phyloP scores from a whole-genome alignment of 768 basidiomycete species.

The Leucocoprinus leucothites region DNA sequence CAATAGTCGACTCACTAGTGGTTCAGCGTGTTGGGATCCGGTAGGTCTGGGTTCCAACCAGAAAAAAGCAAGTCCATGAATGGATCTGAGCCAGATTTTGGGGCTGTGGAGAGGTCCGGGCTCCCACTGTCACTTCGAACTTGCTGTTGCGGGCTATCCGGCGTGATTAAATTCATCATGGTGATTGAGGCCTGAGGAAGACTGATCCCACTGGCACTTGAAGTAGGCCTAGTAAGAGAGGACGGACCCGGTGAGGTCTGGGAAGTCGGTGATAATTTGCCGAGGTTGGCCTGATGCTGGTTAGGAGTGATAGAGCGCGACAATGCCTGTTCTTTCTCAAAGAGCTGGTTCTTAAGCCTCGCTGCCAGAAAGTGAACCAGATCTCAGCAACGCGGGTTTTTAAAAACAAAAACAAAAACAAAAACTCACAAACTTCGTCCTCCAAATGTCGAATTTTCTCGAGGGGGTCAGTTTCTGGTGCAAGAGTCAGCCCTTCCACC shows the following conservation, averaged over 20 bases:
- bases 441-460: slow-evolving; percentile 78
- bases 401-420: too few relatives aligned
- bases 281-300: slow-evolving; percentile 14
- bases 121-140: slow-evolving; percentile 46
- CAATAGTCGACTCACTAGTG: slow-evolving; percentile 60
- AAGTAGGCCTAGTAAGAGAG: slow-evolving; percentile 24
- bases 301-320: slow-evolving; percentile 39
- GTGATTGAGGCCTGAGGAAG: slow-evolving; percentile 44
- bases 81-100: slow-evolving; percentile 43
- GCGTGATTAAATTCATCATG: slow-evolving; percentile 36
- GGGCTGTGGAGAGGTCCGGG: slow-evolving; percentile 43
- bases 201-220: slow-evolving; percentile 31
- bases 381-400: neutral
- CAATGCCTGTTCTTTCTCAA: slow-evolving; percentile 42
- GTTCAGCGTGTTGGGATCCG: slow-evolving; percentile 66
- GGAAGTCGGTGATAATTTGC: slow-evolving; percentile 18
- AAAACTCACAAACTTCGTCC: slow-evolving; percentile 64
- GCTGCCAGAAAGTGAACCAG: slow-evolving; percentile 34
- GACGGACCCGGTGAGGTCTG: slow-evolving; percentile 16
- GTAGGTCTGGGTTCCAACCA: slow-evolving; percentile 86
- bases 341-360: slow-evolving; percentile 58
- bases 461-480: slow-evolving; percentile 74
- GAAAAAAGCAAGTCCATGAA: slow-evolving; percentile 67
- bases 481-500: slow-evolving; percentile 74
- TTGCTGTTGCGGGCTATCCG: slow-evolving; percentile 33